Evolutionary conservation across 2,329 filamentous ascomycete species (phyloP), one percentile per base, ranked within the genome.

Genomic region (Torrubiellomyces zombiae): DNA sequence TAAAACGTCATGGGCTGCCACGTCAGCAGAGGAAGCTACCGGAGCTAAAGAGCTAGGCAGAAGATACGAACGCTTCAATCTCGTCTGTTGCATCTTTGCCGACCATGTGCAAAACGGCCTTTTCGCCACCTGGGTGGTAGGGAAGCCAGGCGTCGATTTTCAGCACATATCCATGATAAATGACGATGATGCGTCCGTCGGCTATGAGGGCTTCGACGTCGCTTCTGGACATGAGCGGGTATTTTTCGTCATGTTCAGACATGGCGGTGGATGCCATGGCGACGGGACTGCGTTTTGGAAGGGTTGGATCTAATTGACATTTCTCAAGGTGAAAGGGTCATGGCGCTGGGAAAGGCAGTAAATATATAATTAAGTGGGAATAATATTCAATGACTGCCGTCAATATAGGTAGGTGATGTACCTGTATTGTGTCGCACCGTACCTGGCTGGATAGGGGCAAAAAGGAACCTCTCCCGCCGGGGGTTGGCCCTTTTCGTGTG

Each of bases 41-140:
- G n/a, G 8, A 19, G 9, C 11, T 23, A 10, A 14, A 25, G 12
- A 30, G 28, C 20, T 9, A 22, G 12, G 16, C 4, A 20, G 17
- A 22, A 23, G 16, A 10, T 7, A 7, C 75, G 25, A 64, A 94
- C 81, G 75, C 80, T 48, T 76, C 81, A 32, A 95, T 75, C 53
- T 95, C 89, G 49, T 94, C 85, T 8, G 86, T 94, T 25, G 82
- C 86, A 67, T 93, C 83, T 52, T 77, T 71, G 32, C 83, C 83
- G 32, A 95, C 69, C 82, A 94, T 89, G 46, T 98, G 89, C 46
- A 71, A 60, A 35, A 98, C 91, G 27, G 86, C 69, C 53, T 83
- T 89, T 40, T 86, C 75, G 38, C 89, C 89, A 29, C 89, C 89
- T 9, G 89, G 89, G 43, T 95, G 89, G 43, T 79, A 94, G 26